Evolutionary conservation across 306 rosid species (phyloP), one percentile per base, ranked within the genome.

Genomic region (Vicia sativa): DNA sequence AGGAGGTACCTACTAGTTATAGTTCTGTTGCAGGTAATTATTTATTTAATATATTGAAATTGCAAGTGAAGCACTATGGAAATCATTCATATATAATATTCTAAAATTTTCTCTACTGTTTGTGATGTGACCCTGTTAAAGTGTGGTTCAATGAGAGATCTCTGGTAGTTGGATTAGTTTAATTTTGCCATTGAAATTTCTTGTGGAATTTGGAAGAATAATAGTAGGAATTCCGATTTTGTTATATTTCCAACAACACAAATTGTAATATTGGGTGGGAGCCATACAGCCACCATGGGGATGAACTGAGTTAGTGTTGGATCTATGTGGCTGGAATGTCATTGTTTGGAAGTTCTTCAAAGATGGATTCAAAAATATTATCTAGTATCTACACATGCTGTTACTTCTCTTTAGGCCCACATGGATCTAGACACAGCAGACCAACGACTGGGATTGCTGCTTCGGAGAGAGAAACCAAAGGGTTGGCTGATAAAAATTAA

Each of bases 1-100:
- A 87, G 99, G 99, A 95, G 99, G 97, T 95, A 90, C 96, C 99
- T 95, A 88, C 95, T 95, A 95, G 95, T 95, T 90, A 95, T 91
- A 88, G 90, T 85, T 88, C 97, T 88, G 81, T 87, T 84, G 45
- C 97, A 95, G 99, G 99, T 95, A 95, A 93, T 77, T 72, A 79
- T 85, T 88, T 82, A 81, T 79, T 82, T 75, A 56, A 70, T 67
- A 60, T 81, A 45, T 77, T 79, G 83, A 75, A 77, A 77, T 85
- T 86, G 89, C 78, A 53, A 71, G 81, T 83, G 87, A 83, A 77
- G 85, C 85, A 71, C 68, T 81, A 41, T 79, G 79, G 80, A 80
- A 81, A 83, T 75, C 71, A 70, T 54, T 73, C 76, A 72, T 71
- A 67, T 42, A 71, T 23, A 15, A 72, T 79, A 25, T 69, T 80